Evolutionary conservation across 2,329 filamentous ascomycete genomes (phyloP).

Genomic region (Monosporascus ibericus): DNA sequence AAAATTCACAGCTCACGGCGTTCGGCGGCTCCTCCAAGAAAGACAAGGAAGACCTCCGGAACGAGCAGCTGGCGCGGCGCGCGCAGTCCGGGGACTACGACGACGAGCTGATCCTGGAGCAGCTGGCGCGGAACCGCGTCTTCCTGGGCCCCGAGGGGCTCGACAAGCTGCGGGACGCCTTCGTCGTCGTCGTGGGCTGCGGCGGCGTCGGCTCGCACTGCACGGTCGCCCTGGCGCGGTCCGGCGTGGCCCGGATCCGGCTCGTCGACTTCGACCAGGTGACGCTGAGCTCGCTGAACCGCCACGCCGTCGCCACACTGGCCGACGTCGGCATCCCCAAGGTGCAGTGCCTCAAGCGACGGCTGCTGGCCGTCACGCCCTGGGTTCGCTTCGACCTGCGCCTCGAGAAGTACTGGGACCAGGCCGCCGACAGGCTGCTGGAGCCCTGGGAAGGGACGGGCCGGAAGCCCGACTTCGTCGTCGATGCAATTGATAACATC

Average conservation of each 20-base stretch:
- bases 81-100: slow-evolving; percentile 60
- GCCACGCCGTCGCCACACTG: slow-evolving; percentile 91
- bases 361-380: slow-evolving; percentile 79
- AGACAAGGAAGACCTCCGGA: slow-evolving; percentile 58
- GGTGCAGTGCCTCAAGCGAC: slow-evolving; percentile 73
- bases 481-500: slow-evolving; percentile 98
- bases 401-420: slow-evolving; percentile 73
- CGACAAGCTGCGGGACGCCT: slow-evolving; percentile 69
- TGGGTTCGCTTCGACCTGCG: slow-evolving; percentile 87
- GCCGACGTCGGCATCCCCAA: slow-evolving; percentile 92
- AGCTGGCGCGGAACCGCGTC: slow-evolving; percentile 85
- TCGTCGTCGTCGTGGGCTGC: slow-evolving; percentile 85
- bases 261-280: slow-evolving; percentile 98
- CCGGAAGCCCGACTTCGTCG: slow-evolving; percentile 73
- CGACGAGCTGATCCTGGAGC: slow-evolving; percentile 84
- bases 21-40: slow-evolving; percentile 47
- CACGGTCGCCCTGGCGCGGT: slow-evolving; percentile 76
- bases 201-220: slow-evolving; percentile 95
- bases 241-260: slow-evolving; percentile 80
- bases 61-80: slow-evolving; percentile 50
- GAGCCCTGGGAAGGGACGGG: slow-evolving; percentile 54
- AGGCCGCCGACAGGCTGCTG: slow-evolving; percentile 61
- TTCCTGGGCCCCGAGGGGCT: slow-evolving; percentile 84
- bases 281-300: slow-evolving; percentile 85
- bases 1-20: slow-evolving; percentile 47